Evolutionary conservation across 768 basidiomycete species (phyloP).

Genomic region (Termitomyces sp.): DNA sequence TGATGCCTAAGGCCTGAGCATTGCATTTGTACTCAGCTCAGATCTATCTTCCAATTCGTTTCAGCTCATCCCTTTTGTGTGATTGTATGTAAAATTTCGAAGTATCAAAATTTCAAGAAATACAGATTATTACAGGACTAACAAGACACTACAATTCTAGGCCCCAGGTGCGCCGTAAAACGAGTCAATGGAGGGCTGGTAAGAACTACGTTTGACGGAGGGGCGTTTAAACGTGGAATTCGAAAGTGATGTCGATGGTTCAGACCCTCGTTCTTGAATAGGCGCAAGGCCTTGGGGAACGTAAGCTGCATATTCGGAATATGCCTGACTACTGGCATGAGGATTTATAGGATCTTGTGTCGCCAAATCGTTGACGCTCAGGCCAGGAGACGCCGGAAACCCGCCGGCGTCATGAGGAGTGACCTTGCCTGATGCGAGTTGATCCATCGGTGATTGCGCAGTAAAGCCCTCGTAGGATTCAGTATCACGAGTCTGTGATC

Average conservation of each 20-base stretch:
- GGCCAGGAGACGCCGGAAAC: constrained; percentile 19
- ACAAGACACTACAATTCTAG: neutral
- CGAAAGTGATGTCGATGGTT: neutral
- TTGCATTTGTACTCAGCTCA: neutral
- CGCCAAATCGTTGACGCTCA: constrained; percentile 21
- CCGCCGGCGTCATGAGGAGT: constrained; percentile 4
- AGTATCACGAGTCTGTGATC: constrained; percentile 20
- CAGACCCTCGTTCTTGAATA: constrained; percentile 8
- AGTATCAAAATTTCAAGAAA: neutral
- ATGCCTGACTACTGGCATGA: constrained; percentile 6
- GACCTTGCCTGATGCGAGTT: constrained; percentile 7
- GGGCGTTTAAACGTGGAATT: constrained; percentile 1
- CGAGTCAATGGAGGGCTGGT: constrained; percentile 35
- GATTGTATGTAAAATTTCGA: neutral
- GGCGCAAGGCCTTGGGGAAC: constrained; percentile 9
- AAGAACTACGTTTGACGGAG: constrained; percentile 18
- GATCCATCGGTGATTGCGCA: constrained; percentile 5
- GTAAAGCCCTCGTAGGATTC: constrained; percentile 23
- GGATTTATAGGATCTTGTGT: constrained; percentile 24
- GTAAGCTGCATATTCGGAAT: constrained; percentile 2
- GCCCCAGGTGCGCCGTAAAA: constrained; percentile 30
- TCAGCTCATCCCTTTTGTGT: neutral
- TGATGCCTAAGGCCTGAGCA: no score
- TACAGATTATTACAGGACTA: neutral
- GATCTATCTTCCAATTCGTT: no score